A percentile compares a stretch with the other conserved stretches of the same genome.
Evolutionary conservation across 1,284 basidiomycete genomes (phyloP).

Genomic region (Coriolopsis trogii): DNA sequence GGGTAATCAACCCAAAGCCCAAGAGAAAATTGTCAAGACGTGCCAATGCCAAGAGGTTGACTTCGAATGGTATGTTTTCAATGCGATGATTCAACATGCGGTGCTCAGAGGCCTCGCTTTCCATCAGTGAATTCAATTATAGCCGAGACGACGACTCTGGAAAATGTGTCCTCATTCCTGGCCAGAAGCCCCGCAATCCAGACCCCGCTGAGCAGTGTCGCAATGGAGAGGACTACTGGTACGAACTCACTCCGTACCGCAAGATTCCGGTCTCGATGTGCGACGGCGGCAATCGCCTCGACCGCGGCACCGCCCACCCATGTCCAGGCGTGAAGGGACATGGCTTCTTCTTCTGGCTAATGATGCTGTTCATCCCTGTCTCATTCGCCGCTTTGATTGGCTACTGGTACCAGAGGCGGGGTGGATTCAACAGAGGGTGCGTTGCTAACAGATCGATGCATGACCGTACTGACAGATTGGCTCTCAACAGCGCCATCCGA

Average conservation of each 20-base stretch:
- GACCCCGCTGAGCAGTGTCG: conserved; percentile 53
- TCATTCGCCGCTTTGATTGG: conserved; percentile 72
- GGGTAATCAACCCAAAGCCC: conserved; percentile 64
- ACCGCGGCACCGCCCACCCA: conserved; percentile 70
- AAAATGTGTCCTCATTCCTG: conserved; percentile 76
- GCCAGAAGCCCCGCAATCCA: conserved; percentile 30
- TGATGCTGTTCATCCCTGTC: conserved; percentile 75
- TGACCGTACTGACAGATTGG: neutral
- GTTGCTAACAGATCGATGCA: conserved; percentile 31
- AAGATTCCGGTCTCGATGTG: conserved; percentile 88
- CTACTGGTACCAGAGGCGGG: conserved; percentile 79
- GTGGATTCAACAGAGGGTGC: conserved; percentile 72
- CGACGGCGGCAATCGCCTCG: conserved; percentile 72
- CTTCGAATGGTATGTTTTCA: conserved; percentile 83
- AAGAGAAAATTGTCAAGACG: conserved; percentile 60
- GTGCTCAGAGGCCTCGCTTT: neutral
- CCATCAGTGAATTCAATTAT: conserved; percentile 86
- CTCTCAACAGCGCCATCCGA: conserved; percentile 68
- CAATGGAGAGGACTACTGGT: conserved; percentile 78
- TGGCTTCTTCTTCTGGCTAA: conserved; percentile 81
- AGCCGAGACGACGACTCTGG: conserved; percentile 66
- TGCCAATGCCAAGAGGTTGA: conserved; percentile 77
- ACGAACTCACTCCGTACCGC: conserved; percentile 87
- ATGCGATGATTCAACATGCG: too few relatives aligned
- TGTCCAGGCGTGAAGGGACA: conserved; percentile 82